These are phyloP conservation scores for Microascus cirrosus DNA, from an alignment of 2,329 filamentous ascomycete species.

Conservation along the genomic window DNA sequence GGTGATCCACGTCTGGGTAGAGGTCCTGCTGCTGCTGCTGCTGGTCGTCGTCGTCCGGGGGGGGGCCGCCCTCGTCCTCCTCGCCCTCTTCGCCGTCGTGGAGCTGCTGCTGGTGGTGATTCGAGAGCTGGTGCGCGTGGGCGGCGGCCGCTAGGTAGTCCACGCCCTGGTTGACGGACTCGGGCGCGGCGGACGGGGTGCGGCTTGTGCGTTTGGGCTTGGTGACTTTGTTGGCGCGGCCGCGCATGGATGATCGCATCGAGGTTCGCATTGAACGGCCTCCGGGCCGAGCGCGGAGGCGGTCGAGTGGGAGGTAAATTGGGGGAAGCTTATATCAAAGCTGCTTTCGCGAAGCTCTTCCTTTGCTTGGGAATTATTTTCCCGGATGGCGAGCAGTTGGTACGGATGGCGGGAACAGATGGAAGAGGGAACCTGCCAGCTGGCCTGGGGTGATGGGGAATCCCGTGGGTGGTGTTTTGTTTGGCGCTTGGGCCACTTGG, in stretches of 20 bases:
- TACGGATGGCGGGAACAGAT: conserved; percentile 3
- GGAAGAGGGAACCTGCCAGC: conserved; percentile 4
- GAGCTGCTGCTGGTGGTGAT: conserved; percentile 7
- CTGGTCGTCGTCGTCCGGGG: conserved; percentile 7
- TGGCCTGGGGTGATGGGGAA: conserved; percentile 4
- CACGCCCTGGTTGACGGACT: conserved; percentile 20
- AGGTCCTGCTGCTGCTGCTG: conserved; percentile 7
- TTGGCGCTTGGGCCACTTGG: not conserved
- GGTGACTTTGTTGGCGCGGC: conserved; percentile 30
- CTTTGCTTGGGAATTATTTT: not conserved
- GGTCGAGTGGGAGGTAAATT: conserved; percentile 6
- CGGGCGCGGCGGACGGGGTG: conserved; percentile 16
- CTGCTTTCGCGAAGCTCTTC: not conserved
- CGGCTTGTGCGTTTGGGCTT: conserved; percentile 21
- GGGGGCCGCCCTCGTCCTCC: conserved; percentile 7
- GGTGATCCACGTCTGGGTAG: conserved; percentile 9
- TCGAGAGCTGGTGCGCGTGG: conserved; percentile 4
- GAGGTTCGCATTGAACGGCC: conserved; percentile 7
- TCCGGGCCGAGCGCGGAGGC: conserved; percentile 2
- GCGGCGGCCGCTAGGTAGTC: conserved; percentile 13
- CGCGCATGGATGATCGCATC: conserved; percentile 16
- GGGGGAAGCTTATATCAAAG: not conserved
- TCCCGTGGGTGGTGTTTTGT: not conserved
- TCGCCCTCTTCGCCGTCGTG: conserved; percentile 7
- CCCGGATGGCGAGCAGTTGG: not conserved